These are phyloP conservation scores for Gracilariopsis chorda DNA, from an alignment of 23 red algal genomes.

Conservation along the genomic window DNA sequence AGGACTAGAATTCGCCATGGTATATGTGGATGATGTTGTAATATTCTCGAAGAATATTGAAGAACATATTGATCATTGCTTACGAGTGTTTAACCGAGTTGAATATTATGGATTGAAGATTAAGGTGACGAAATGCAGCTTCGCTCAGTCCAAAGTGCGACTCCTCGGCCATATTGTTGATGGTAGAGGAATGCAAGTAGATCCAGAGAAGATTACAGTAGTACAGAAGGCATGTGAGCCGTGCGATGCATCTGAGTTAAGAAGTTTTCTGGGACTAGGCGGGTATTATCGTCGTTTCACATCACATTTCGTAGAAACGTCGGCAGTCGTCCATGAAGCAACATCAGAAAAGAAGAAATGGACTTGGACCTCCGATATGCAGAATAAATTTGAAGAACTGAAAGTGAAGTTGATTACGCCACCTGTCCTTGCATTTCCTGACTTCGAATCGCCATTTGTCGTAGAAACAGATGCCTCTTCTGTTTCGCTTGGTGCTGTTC, in stretches of 20 bases:
- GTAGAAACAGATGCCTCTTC: not conserved
- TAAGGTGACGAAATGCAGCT: not conserved
- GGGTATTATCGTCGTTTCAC: slow-evolving; percentile 4
- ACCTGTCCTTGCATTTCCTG: slow-evolving; percentile 1
- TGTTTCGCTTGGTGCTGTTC: not conserved
- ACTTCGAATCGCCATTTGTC: not conserved
- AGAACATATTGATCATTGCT: not conserved
- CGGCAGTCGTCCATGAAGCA: not conserved
- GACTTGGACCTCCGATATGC: not conserved
- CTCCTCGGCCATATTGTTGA: not conserved
- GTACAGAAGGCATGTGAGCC: not conserved
- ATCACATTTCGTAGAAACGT: not conserved
- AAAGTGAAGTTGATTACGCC: not conserved
- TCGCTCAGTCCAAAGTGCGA: not conserved
- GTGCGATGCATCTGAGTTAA: not conserved
- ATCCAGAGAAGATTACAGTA: not conserved
- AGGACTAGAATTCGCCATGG: not conserved
- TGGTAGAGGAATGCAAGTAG: not conserved
- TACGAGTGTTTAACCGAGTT: not conserved
- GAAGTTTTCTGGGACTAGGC: not conserved
- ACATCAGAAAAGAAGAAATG: not conserved
- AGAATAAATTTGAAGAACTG: not conserved
- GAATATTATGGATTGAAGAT: not conserved
- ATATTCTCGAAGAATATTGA: not conserved
- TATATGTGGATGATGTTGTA: not conserved